Evolutionary conservation across 192 early-diverging fungal genomes (phyloP), one percentile per base, ranked within the genome.

Genomic region (Coemansia sp.): DNA sequence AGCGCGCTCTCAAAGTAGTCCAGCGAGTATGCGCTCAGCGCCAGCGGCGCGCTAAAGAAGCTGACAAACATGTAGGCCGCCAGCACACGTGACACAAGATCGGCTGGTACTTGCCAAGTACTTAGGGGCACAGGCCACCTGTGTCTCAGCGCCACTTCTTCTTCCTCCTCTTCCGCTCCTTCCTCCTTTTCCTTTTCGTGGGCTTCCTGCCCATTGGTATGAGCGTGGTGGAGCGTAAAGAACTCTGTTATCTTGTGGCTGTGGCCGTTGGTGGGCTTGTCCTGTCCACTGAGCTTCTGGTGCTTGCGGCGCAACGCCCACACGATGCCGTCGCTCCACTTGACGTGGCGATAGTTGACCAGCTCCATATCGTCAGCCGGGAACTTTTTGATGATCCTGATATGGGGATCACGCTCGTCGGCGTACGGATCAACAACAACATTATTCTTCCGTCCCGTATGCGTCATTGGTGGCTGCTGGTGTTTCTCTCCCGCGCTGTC

Each of bases 341-440:
- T 69, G 74, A 61, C 79, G 65, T 71, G 86, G 76, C 60, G 63
- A 49, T 69, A 71, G 35, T 81, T 68, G 3, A 87, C 76, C 25
- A 92, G 74, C 23, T 92, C 91, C 43, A 92, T 67, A 77, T 97
- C 94, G 57, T 97, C 93, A 4, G 92, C 87, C 5, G 95, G 95
- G 62, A 89, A 91, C 64, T 88, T 89, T 45, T 90, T 76, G 15
- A 73, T 60, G 20, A 61, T 46, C 48, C 81, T 84, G 40, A 70
- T 40, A 36, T 43, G 61, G 14, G 49, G 32, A 22, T 67, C 61
- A 55, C 62, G 66, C 67, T 71, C 82, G 45, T 63, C 71, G 1
- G 71, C 79, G 32, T 75, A 71, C 25, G 79, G 83, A 67, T 80
- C 82, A 23, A 69, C 64, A 7, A 72, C 45, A 23, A 50, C 10